phyloP scores from a whole-genome alignment of 1,284 basidiomycete genomes.

The Abortiporus biennis region DNA sequence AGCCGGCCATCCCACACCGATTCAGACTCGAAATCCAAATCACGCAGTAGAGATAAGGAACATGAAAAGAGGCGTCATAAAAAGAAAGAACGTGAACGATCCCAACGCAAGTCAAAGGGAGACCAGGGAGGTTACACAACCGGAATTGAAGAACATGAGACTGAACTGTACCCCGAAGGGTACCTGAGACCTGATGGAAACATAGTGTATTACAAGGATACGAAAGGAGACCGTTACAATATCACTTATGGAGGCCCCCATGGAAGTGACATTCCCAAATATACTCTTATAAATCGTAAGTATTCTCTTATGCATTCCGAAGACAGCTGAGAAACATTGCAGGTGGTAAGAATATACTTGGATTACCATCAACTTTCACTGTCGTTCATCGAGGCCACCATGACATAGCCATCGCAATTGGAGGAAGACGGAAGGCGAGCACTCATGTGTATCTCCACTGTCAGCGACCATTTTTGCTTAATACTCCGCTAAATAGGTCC shows the following conservation, averaged over 20 bases:
- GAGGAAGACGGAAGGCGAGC: slow-evolving; percentile 42
- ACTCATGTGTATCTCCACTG: neutral
- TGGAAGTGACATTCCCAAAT: slow-evolving; percentile 61
- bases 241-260: slow-evolving; percentile 66
- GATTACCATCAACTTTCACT: slow-evolving; percentile 42
- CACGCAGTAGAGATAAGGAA: slow-evolving; percentile 14
- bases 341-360: slow-evolving; percentile 64
- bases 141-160: too few relatives aligned
- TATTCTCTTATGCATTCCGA: slow-evolving; percentile 11
- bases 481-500: slow-evolving; percentile 31
- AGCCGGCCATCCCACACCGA: slow-evolving; percentile 17
- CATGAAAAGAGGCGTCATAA: slow-evolving; percentile 10
- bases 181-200: slow-evolving; percentile 9
- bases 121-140: too few relatives aligned
- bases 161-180: slow-evolving; percentile 8
- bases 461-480: neutral
- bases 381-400: slow-evolving; percentile 43
- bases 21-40: slow-evolving; percentile 8
- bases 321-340: slow-evolving; percentile 47
- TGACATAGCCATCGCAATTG: slow-evolving; percentile 52
- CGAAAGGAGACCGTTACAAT: slow-evolving; percentile 64
- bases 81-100: slow-evolving; percentile 2
- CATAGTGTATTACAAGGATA: slow-evolving; percentile 56
- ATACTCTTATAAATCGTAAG: slow-evolving; percentile 53
- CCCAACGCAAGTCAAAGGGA: too few relatives aligned